Conservation (phyloP, 139 green algal species). For the Penium margaritaceum region DNA sequence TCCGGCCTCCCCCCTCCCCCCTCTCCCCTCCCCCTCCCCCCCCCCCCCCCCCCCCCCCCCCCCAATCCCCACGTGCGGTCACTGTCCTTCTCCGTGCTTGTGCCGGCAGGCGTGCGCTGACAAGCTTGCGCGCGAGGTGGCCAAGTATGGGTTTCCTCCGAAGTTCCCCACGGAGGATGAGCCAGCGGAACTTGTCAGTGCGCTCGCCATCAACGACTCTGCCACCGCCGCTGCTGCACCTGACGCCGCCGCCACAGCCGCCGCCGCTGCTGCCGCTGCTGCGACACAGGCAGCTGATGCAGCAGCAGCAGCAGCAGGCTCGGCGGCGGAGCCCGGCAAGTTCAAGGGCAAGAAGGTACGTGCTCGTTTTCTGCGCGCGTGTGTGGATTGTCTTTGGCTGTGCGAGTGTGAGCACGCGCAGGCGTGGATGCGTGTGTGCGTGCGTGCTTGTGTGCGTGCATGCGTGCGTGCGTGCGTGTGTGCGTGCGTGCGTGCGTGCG, state of each 20-base stretch:
- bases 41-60: not conserved
- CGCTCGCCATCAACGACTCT: not conserved
- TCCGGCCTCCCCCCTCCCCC: not conserved
- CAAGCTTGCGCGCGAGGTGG: conserved; percentile 51
- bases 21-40: not conserved
- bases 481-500: too few relatives aligned
- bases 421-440: too few relatives aligned
- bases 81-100: not conserved
- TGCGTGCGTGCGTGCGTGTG: too few relatives aligned
- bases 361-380: too few relatives aligned
- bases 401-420: conserved; percentile 8
- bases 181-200: not conserved
- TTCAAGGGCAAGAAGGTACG: conserved; percentile 82
- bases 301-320: not conserved
- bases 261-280: not conserved
- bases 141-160: conserved; percentile 76
- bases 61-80: too few relatives aligned
- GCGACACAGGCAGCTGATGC: not conserved
- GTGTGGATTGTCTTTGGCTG: not conserved
- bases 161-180: conserved; percentile 65
- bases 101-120: conserved; percentile 78
- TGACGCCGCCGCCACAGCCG: conserved; percentile 2
- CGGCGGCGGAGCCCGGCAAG: conserved; percentile 69
- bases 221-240: not conserved
- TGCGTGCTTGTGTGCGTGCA: too few relatives aligned